These are phyloP conservation scores for Globisporangium splendens DNA, from an alignment of 352 stramenopile species.

Conservation along the genomic window DNA sequence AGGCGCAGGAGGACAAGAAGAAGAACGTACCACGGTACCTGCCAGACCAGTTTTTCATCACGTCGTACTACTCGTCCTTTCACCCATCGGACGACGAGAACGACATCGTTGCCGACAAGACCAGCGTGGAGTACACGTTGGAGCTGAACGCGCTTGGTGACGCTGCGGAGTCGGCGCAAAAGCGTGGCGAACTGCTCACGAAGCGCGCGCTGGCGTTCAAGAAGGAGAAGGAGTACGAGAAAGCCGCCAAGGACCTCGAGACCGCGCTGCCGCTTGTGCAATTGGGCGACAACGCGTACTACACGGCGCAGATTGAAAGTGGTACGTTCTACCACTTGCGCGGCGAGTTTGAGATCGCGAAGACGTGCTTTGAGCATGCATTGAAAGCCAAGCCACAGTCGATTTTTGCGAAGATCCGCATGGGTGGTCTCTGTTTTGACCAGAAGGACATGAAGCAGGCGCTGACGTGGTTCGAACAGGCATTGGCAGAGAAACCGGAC, in stretches of 20 bases:
- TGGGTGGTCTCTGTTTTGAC: slow-evolving; percentile 80
- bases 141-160: slow-evolving; percentile 43
- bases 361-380: slow-evolving; percentile 64
- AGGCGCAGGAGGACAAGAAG: slow-evolving; percentile 49
- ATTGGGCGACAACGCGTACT: slow-evolving; percentile 49
- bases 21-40: slow-evolving; percentile 58
- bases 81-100: slow-evolving; percentile 76
- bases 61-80: slow-evolving; percentile 86
- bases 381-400: slow-evolving; percentile 62
- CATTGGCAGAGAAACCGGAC: slow-evolving; percentile 54
- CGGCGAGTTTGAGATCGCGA: slow-evolving; percentile 65
- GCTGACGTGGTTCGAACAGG: slow-evolving; percentile 75
- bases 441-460: slow-evolving; percentile 75
- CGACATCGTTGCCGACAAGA: slow-evolving; percentile 53
- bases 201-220: slow-evolving; percentile 65
- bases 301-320: slow-evolving; percentile 74
- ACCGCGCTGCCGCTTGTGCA: slow-evolving; percentile 45
- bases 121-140: slow-evolving; percentile 48
- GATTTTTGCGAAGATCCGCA: slow-evolving; percentile 79
- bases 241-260: slow-evolving; percentile 56
- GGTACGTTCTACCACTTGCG: slow-evolving; percentile 75
- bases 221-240: slow-evolving; percentile 64
- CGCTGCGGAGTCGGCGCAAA: slow-evolving; percentile 20
- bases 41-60: slow-evolving; percentile 81
- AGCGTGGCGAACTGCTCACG: slow-evolving; percentile 52